These are phyloP conservation scores for Solanum rostratum DNA, from an alignment of 257 asterid genomes.

Conservation along the genomic window DNA sequence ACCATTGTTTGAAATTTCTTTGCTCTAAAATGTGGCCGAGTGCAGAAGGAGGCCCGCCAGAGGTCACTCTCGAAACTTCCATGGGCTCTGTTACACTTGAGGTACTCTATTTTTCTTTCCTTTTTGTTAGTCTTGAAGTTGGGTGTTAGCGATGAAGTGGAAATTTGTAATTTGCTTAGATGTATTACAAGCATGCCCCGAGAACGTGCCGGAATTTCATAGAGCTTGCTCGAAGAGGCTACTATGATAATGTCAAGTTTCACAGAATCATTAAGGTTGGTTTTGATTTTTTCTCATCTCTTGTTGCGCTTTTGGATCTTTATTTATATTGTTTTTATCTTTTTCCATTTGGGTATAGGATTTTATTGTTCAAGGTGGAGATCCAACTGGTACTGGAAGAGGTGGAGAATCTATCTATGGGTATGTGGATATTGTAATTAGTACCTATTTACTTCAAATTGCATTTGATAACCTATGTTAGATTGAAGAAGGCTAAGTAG, in stretches of 20 bases:
- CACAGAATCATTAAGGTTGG: constrained; percentile 82
- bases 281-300: not conserved
- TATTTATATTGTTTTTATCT: not conserved
- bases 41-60: constrained; percentile 75
- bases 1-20: not conserved
- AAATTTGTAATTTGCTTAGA: constrained; percentile 15
- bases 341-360: constrained; percentile 34
- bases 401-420: constrained; percentile 97
- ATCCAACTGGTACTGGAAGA: constrained; percentile 94
- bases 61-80: constrained; percentile 90
- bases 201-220: constrained; percentile 87
- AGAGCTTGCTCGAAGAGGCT: constrained; percentile 89
- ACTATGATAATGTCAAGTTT: constrained; percentile 78
- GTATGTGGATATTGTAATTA: constrained; percentile 17
- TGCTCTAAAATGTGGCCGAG: constrained; percentile 21
- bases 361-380: constrained; percentile 94
- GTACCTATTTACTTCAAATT: not conserved
- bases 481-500: not conserved
- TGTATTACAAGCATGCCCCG: constrained; percentile 92
- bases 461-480: not conserved
- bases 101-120: constrained; percentile 8
- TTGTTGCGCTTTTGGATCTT: not conserved
- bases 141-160: not conserved
- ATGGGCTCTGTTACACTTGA: constrained; percentile 86
- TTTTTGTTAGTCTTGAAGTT: not conserved